Evolutionary conservation across 2,329 filamentous ascomycete species (phyloP), one percentile per base, ranked within the genome.

Genomic region (Lachnellula arida): DNA sequence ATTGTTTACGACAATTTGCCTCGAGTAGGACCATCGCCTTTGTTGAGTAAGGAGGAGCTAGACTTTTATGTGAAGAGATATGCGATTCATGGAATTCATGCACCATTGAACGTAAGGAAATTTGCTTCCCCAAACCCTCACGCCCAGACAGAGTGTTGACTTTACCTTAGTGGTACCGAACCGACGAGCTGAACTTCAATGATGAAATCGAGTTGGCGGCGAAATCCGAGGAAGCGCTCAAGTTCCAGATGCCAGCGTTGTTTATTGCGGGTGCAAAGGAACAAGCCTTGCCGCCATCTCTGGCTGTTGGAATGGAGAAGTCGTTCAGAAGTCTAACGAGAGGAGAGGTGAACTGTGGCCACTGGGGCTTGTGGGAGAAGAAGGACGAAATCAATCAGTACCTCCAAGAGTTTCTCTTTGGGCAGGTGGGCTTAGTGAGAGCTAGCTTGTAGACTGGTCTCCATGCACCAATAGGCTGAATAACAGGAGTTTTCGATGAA

Each of bases 281-380:
- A 70, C 65, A 66, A 0, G 88, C 92, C 1, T 75, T 97, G 63
- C 87, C 86, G 55, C 85, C 89, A 0, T 75, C 78, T 40, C 82
- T 97, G 81, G 81, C 87, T 1, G 74, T 72, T 23, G 81, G 81
- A 0, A 96, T 96, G 90, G 85, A 85, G 19, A 75, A 78, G 61
- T 74, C 76, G 60, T 83, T 93, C 57, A 78, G 83, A 28, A 63
- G 54, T 47, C 72, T 95, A 66, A 87, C 81, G 7, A 77, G 79
- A 58, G 78, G 74, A 8, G 82, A 88, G 69, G 86, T 96, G 53
- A 72, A 85, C 37, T 80, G 87, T 0, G 76, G 79, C 17, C 94
- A 97, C 73, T 97, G 93, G 93, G 89, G 87, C 46, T 73, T 96
- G 68, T 86, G 84, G 76, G 83, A 96, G 76, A 82, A 81, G 60